A percentile compares a stretch with the other conserved stretches of the same genome.
These are phyloP conservation scores for Rhizopogon salebrosus DNA, from an alignment of 768 basidiomycete genomes.

Conservation along the genomic window DNA sequence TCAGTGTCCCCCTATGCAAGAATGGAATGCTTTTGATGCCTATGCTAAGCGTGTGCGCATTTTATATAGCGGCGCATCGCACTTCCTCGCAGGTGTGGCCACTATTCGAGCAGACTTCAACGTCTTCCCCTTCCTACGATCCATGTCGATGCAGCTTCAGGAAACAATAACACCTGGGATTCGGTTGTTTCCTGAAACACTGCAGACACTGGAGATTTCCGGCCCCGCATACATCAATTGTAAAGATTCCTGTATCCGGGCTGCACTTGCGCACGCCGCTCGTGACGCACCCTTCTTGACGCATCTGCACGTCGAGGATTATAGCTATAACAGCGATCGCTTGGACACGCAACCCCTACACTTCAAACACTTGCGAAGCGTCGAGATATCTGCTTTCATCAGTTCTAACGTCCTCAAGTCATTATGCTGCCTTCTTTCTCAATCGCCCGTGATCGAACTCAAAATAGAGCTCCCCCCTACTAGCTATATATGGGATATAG, in stretches of 20 bases:
- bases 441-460: constrained; percentile 1
- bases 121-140: constrained; percentile 10
- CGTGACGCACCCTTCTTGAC: constrained; percentile 9
- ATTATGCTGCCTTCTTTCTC: background rate
- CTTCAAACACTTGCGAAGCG: background rate
- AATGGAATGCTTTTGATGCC: constrained; percentile 12
- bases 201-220: constrained; percentile 8
- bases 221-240: constrained; percentile 8
- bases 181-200: constrained; percentile 12
- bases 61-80: constrained; percentile 3
- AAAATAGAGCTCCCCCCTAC: background rate
- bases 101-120: constrained; percentile 7
- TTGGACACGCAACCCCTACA: background rate
- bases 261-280: constrained; percentile 12
- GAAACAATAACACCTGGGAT: constrained; percentile 6
- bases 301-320: constrained; percentile 4
- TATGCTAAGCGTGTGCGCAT: constrained; percentile 14
- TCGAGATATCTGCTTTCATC: background rate
- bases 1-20: constrained; percentile 9
- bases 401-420: background rate
- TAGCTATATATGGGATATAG: background rate
- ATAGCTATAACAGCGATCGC: background rate
- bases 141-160: constrained; percentile 10
- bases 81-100: constrained; percentile 12
- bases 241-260: constrained; percentile 10